Evolutionary conservation across 2,329 filamentous ascomycete species (phyloP).

Genomic region (Gaeumannomyces sp.): DNA sequence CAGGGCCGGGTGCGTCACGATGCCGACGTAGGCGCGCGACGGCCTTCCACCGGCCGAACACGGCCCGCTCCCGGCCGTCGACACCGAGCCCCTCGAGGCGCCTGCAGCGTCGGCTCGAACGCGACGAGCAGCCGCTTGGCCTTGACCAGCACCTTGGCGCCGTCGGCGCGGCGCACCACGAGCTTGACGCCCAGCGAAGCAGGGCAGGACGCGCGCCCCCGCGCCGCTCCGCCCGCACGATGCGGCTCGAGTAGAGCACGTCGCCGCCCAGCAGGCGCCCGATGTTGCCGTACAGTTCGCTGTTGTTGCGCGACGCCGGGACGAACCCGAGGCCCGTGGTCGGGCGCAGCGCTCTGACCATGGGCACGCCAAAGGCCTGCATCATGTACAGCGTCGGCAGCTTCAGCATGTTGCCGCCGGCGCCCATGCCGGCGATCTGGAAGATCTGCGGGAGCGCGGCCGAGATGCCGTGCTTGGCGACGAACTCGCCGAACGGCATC

Average conservation of each 20-base stretch:
- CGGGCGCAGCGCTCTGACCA: constrained; percentile 25
- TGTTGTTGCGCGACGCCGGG: constrained; percentile 29
- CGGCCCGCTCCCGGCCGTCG: constrained; percentile 22
- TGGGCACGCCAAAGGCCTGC: constrained; percentile 31
- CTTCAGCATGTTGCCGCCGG: constrained; percentile 36
- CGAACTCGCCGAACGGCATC: constrained; percentile 40
- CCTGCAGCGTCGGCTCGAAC: constrained; percentile 26
- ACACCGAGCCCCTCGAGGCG: constrained; percentile 27
- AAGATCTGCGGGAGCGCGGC: constrained; percentile 35
- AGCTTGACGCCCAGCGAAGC: constrained; percentile 21
- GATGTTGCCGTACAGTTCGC: constrained; percentile 34
- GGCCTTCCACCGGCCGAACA: constrained; percentile 28
- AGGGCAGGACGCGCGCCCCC: constrained; percentile 14
- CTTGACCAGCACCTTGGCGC: constrained; percentile 21
- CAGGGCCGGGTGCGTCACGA: constrained; percentile 26
- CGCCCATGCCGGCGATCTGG: constrained; percentile 33
- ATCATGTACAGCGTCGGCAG: constrained; percentile 39
- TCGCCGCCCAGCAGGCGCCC: constrained; percentile 27
- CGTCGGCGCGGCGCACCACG: constrained; percentile 21
- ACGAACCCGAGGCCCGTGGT: constrained; percentile 24
- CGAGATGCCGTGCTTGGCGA: constrained; percentile 39
- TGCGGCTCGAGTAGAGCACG: constrained; percentile 30
- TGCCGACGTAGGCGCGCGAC: constrained; percentile 25
- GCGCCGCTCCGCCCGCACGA: constrained; percentile 25
- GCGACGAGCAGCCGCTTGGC: constrained; percentile 30